Conservation (phyloP, 1,139 yeast species). For the Geotrichum siamense region DNA sequence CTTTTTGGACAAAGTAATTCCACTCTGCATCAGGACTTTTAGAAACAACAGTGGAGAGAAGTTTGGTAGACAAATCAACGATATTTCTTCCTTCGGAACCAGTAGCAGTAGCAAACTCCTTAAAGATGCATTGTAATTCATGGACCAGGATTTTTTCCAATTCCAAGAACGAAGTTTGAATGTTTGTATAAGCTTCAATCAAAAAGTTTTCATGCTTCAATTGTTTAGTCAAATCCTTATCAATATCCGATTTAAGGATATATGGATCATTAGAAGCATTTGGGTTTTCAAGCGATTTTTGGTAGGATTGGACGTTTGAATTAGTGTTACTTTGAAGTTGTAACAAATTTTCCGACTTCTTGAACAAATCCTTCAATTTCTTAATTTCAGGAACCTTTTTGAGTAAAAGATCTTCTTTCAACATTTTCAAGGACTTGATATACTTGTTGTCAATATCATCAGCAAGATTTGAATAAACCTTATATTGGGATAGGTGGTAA, state of each 20-base stretch:
- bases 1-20: constrained; percentile 72
- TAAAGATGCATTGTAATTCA: constrained; percentile 73
- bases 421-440: constrained; percentile 77
- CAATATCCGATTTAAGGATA: constrained; percentile 61
- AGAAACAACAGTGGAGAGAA: constrained; percentile 65
- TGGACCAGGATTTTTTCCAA: constrained; percentile 79
- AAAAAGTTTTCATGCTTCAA: constrained; percentile 75
- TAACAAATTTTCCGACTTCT: constrained; percentile 48
- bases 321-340: constrained; percentile 30
- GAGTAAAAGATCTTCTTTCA: constrained; percentile 61
- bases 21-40: constrained; percentile 81
- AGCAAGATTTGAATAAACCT: constrained; percentile 55
- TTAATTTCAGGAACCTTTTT: constrained; percentile 83
- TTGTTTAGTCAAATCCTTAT: constrained; percentile 69
- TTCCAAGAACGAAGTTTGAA: constrained; percentile 82
- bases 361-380: constrained; percentile 69
- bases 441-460: constrained; percentile 62
- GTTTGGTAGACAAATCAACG: constrained; percentile 48
- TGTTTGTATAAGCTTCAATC: constrained; percentile 78
- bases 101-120: constrained; percentile 14
- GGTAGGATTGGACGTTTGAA: constrained; percentile 53
- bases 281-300: constrained; percentile 46
- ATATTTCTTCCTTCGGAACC: constrained; percentile 24
- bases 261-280: constrained; percentile 58
- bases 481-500: constrained; percentile 66